phyloP scores from a whole-genome alignment of 148 eudicot species.

The Amaranthus palmeri region DNA sequence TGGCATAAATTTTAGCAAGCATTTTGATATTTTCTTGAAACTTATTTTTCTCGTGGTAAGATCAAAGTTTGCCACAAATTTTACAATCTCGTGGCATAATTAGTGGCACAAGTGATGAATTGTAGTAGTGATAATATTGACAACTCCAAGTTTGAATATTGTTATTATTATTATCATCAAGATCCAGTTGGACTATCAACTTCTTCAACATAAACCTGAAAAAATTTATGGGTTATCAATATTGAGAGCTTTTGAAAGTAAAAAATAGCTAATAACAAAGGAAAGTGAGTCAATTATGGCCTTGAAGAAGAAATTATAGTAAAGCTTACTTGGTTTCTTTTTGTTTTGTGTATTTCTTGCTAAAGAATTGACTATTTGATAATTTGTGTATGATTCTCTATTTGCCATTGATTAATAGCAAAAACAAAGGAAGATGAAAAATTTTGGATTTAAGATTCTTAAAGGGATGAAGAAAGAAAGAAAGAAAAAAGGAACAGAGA shows the following conservation, averaged over 20 bases:
- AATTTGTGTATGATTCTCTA: constrained; percentile 8
- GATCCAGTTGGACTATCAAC: constrained; percentile 30
- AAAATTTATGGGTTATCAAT: constrained; percentile 40
- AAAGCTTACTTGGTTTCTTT: constrained; percentile 31
- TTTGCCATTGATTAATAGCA: constrained; percentile 26
- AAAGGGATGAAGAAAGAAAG: neutral
- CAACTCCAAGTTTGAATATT: constrained; percentile 77
- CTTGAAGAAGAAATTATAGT: constrained; percentile 25
- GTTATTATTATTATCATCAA: constrained; percentile 23
- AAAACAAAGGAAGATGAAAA: constrained; percentile 8
- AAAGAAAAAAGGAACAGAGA: too few relatives aligned
- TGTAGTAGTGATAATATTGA: constrained; percentile 50
- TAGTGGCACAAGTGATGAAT: too few relatives aligned
- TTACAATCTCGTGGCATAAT: too few relatives aligned
- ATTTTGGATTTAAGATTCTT: neutral
- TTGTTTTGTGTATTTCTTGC: constrained; percentile 16
- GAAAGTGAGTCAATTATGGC: constrained; percentile 35
- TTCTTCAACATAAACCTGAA: constrained; percentile 67
- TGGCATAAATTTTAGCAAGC: too few relatives aligned
- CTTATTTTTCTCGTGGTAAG: too few relatives aligned
- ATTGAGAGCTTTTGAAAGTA: constrained; percentile 70
- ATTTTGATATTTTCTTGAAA: too few relatives aligned
- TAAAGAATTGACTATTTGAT: constrained; percentile 2
- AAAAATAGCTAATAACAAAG: constrained; percentile 49
- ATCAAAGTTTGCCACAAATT: too few relatives aligned